Conservation (phyloP, 768 basidiomycete genomes). For the Lactarius sp. region DNA sequence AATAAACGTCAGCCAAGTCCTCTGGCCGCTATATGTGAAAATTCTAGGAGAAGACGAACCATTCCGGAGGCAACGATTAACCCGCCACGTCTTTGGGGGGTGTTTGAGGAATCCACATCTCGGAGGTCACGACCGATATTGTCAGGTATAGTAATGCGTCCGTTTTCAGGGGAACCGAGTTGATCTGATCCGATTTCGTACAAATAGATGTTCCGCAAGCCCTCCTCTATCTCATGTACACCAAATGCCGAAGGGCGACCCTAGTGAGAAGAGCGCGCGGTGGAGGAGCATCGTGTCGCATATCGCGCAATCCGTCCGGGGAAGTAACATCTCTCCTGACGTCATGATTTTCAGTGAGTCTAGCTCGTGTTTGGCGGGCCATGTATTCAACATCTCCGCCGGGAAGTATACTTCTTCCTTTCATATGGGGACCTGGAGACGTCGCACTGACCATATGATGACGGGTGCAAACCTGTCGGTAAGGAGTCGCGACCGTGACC, state of each 20-base stretch:
- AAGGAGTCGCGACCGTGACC: slow-evolving; percentile 1
- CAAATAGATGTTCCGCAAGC: slow-evolving; percentile 14
- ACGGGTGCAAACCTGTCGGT: not conserved
- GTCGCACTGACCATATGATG: slow-evolving; percentile 15
- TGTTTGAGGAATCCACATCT: not conserved
- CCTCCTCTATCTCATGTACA: slow-evolving; percentile 5
- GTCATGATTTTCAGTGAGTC: too few species aligned
- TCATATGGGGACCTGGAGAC: slow-evolving; percentile 15
- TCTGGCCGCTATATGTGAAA: slow-evolving; percentile 7
- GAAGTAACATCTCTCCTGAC: slow-evolving; percentile 5
- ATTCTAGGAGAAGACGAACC: too few species aligned
- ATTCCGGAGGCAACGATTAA: too few species aligned
- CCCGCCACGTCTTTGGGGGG: too few species aligned
- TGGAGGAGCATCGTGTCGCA: slow-evolving; percentile 7
- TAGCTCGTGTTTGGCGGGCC: too few species aligned
- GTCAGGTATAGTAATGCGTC: not conserved
- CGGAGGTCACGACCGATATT: slow-evolving; percentile 5
- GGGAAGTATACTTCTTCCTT: too few species aligned
- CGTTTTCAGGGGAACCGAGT: not conserved
- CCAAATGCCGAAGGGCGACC: slow-evolving; percentile 9
- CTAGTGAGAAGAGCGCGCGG: slow-evolving; percentile 10
- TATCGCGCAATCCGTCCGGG: not conserved
- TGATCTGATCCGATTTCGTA: not conserved
- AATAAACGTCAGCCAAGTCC: not conserved
- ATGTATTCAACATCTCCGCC: too few species aligned